Conservation (phyloP, 2,329 filamentous ascomycete genomes). For the Exserohilum rostratum region DNA sequence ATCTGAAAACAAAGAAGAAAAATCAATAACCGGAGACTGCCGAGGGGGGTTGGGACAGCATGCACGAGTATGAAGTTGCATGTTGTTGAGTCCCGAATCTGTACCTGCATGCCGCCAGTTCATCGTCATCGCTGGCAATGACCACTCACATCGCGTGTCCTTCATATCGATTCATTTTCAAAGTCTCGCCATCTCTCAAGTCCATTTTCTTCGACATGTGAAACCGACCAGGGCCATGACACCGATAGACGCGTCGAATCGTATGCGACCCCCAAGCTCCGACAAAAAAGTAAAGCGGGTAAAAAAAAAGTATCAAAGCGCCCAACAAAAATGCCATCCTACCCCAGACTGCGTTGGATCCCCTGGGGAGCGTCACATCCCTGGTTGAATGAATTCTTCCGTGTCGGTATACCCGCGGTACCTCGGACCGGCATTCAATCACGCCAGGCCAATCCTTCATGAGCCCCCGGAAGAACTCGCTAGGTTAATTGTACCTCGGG, state of each 20-base stretch:
- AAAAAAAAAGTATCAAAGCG: neutral
- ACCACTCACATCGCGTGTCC: neutral
- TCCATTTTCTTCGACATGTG: constrained; percentile 1
- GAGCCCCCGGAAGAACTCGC: constrained; percentile 2
- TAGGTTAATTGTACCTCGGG: constrained; percentile 12
- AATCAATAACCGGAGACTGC: neutral
- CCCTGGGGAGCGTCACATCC: neutral
- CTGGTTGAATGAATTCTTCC: neutral
- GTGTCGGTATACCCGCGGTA: constrained; percentile 4
- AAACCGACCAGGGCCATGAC: neutral
- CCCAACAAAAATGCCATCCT: neutral
- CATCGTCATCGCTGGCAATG: neutral
- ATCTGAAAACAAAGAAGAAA: neutral
- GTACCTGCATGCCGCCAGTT: constrained; percentile 11
- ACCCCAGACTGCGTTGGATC: neutral
- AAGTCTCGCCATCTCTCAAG: neutral
- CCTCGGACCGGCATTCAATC: constrained; percentile 9
- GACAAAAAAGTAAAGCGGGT: neutral
- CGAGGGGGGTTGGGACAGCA: neutral
- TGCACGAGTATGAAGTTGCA: neutral
- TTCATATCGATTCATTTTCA: neutral
- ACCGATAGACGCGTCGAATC: neutral
- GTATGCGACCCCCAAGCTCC: neutral
- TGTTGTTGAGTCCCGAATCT: constrained; percentile 3
- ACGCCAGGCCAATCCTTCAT: neutral